Evolutionary conservation across 2,329 filamentous ascomycete species (phyloP), one percentile per base, ranked within the genome.

Genomic region (Fusarium virguliforme): DNA sequence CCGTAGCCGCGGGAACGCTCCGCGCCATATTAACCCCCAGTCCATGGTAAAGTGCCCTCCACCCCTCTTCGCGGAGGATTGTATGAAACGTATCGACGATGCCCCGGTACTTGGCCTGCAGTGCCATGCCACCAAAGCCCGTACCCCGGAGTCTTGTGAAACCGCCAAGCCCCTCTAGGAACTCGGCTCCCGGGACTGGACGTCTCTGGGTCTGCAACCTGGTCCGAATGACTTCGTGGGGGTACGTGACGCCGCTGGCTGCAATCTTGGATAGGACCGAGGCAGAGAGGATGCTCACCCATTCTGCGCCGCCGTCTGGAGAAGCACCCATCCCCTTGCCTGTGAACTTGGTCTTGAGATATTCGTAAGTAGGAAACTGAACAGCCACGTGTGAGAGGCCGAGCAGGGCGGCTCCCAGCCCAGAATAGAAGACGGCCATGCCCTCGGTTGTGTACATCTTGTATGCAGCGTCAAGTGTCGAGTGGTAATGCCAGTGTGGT

Each of bases 11-110:
- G 34, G 96, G 96, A 10, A 99, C 91, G 4, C 96, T 95, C 60
- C 96, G 89, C 85, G 98, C 93, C 89, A 98, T 93, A 82, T 98
- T 99, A 50, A 95, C 97, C 32, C 95, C 95, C 87, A 99, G 94
- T 38, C 96, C 96, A 26, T 94, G 95, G 79, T 98, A 98, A 75
- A 99, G 97, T 3, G 95, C 95, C 69, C 92, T 88, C 94, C 95
- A 98, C 9, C 96, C 96, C 81, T 98, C 96, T 81, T 98, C 95
- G 38, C 85, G 85, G 37, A 97, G 83, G 64, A 99, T 98, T 3
- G 91, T 94, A 68, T 90, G 89, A 79, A 91, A 94, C 0, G 95
- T 97, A 78, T 88, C 90, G 50, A 95, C 80, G 34, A 97, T 88
- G 43, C 95, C 95, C 70, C 85, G 88, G 80, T 98, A 98, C 71